Evolutionary conservation across 441 rosid species (phyloP), one percentile per base, ranked within the genome.

Genomic region (Euphorbia corollata): DNA sequence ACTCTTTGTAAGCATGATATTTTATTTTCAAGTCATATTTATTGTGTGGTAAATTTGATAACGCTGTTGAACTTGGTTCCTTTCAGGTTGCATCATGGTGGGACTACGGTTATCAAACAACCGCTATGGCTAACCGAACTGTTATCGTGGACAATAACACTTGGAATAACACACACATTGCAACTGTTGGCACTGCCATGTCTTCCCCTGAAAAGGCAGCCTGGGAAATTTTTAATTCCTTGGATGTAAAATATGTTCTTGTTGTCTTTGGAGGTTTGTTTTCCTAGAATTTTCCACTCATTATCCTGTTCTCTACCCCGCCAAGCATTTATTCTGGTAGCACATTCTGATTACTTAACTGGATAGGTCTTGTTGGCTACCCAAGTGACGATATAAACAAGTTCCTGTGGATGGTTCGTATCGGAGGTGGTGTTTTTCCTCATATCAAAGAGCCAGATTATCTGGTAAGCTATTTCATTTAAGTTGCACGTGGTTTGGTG

Each of bases 121-220:
- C 97, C 65, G 99, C 99, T 41, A 95, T 95, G 99, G 99, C 98
- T 59, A 95, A 95, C 66, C 91, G 99, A 68, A 95, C 97, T n/a
- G 99, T 95, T 65, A 92, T 95, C 65, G 99, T 95, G 47, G 99
- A 95, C 81, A 95, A 95, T 73, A 95, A 95, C 71, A 95, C 99
- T 34, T 95, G 99, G 99, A 95, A 95, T 74, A 95, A 95, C 79
- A 95, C 99, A 18, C 99, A 95, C 73, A 95, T 91, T 77, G 99
- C 99, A 68, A 95, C 98, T 53, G 99, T 95, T 70, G 99, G 99
- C 63, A 92, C 99, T 69, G 98, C 98, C 45, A 92, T 95, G 98
- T 95, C 99, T 66, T 95, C 98, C 80, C 98, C 99, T 65, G 99
- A 95, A 78, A 95, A 82, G 84, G 96, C 94, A 39, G 99, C 99